phyloP scores from a whole-genome alignment of 495 filamentous ascomycete genomes.

The Talaromyces ruber region DNA sequence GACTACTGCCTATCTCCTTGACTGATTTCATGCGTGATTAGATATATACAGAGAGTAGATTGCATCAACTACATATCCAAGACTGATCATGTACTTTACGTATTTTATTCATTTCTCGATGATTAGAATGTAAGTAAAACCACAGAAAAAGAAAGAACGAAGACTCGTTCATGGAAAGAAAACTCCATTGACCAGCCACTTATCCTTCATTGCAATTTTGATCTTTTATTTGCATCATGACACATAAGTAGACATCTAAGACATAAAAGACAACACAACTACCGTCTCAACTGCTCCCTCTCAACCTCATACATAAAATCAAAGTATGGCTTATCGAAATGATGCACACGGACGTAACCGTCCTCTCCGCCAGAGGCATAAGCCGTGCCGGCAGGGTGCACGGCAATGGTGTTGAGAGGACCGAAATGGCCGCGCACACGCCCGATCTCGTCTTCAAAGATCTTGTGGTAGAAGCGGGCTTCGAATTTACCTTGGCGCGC shows the following conservation, averaged over 20 bases:
- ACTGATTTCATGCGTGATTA: neutral
- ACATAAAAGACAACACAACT: slow-evolving; percentile 7
- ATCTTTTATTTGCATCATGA: slow-evolving; percentile 31
- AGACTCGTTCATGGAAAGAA: slow-evolving; percentile 11
- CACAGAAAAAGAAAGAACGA: neutral
- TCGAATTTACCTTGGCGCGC: slow-evolving; percentile 97
- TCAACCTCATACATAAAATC: slow-evolving; percentile 99
- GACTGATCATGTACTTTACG: neutral
- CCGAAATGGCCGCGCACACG: slow-evolving; percentile 95
- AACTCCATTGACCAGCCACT: slow-evolving; percentile 27
- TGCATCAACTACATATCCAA: neutral
- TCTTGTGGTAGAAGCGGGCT: slow-evolving; percentile 96
- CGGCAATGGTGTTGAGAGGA: slow-evolving; percentile 82
- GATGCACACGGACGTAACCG: slow-evolving; percentile 96
- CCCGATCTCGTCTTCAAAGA: slow-evolving; percentile 98
- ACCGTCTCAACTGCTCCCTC: slow-evolving; percentile 49
- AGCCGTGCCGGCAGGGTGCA: slow-evolving; percentile 79
- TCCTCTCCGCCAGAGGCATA: slow-evolving; percentile 96
- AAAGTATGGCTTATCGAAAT: slow-evolving; percentile 97
- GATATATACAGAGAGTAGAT: neutral
- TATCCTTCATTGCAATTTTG: slow-evolving; percentile 16
- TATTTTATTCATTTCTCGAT: neutral
- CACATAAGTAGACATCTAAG: slow-evolving; percentile 19
- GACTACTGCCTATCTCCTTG: neutral
- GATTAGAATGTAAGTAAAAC: neutral